Base-by-base conservation (phyloP, 1,284 basidiomycete species). In the Rhodotorula sp. region DNA sequence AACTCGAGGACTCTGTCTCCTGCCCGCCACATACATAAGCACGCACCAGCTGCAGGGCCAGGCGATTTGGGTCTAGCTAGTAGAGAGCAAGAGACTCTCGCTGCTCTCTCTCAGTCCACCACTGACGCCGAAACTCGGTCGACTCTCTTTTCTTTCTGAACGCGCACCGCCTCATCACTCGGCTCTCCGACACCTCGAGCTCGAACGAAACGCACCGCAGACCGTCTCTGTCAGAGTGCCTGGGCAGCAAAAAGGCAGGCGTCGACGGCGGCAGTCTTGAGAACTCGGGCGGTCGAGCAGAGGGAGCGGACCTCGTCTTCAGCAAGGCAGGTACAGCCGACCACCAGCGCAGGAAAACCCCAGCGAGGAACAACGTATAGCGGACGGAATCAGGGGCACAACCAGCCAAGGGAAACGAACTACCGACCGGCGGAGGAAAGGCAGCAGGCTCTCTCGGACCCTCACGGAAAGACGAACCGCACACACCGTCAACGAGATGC, bases 401-500 rank as follows among this genome's bases (percentile, higher is more conserved):
- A 26, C 6, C 47, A 34, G 6, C 47, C 43, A 15, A 21, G 20
- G n/a, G n/a, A 8, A 31, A 23, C 34, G 16, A n/a, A 15, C 6
- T 8, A 34, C 34, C 26, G 21, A n/a, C 29, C 47, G 20, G 15
- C 26, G 46, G 29, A 48, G 26, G 39, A 47, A n/a, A n/a, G n/a
- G n/a, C 16, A 21, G 23, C 16, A 8, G 16, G 15, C 1, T 16
- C 43, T 26, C 23, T 31, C 14, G 26, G 3, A 26, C 54, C 5
- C 26, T 18, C 26, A 18, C 8, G 26, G 34, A 43, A 1, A 43
- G 10, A 43, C 39, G n/a, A n/a, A n/a, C 49, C 10, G 12, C 12
- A 26, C 58, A 46, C n/a, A 46, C 23, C 8, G 29, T 3, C 46
- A 39, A 43, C 39, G 12, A 43, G 39, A 76, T 76, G 74, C 72